phyloP scores from a whole-genome alignment of 2,329 filamentous ascomycete species.

The Juglanconis oblonga region DNA sequence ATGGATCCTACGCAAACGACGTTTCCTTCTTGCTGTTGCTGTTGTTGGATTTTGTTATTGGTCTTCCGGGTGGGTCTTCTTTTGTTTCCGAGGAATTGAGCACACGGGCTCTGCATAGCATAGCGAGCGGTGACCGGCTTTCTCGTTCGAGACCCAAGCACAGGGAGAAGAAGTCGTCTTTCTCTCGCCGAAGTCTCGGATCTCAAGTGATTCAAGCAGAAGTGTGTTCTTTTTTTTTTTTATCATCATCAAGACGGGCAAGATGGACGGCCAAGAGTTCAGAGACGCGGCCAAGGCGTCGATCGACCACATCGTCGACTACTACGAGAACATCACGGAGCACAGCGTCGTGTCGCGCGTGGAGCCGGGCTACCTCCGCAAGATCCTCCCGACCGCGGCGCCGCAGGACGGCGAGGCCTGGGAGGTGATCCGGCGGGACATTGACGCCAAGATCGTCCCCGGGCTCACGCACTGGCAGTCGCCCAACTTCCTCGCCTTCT shows the following conservation, averaged over 20 bases:
- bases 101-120: too few relatives aligned
- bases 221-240: too few relatives aligned
- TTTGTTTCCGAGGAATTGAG: too few relatives aligned
- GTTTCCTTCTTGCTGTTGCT: too few relatives aligned
- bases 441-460: conserved; percentile 83
- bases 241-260: neutral
- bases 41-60: too few relatives aligned
- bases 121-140: too few relatives aligned
- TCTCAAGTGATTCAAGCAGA: too few relatives aligned
- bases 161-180: too few relatives aligned
- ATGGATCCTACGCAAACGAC: neutral
- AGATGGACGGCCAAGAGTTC: conserved; percentile 80
- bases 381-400: conserved; percentile 67
- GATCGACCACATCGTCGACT: conserved; percentile 81
- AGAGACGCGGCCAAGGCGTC: conserved; percentile 71
- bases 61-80: too few relatives aligned
- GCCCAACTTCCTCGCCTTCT: conserved; percentile 95
- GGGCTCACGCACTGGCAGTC: conserved; percentile 92
- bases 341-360: conserved; percentile 74
- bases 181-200: too few relatives aligned
- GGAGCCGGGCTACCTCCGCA: conserved; percentile 79
- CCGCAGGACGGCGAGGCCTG: conserved; percentile 70
- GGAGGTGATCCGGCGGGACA: conserved; percentile 76
- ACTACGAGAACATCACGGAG: conserved; percentile 72
- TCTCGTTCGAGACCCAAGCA: too few relatives aligned